Percentiles rank a stretch among this genome's conserved stretches.
Evolutionary conservation across 805 yeast genomes (phyloP).

Genomic region (Lachancea mirantina): DNA sequence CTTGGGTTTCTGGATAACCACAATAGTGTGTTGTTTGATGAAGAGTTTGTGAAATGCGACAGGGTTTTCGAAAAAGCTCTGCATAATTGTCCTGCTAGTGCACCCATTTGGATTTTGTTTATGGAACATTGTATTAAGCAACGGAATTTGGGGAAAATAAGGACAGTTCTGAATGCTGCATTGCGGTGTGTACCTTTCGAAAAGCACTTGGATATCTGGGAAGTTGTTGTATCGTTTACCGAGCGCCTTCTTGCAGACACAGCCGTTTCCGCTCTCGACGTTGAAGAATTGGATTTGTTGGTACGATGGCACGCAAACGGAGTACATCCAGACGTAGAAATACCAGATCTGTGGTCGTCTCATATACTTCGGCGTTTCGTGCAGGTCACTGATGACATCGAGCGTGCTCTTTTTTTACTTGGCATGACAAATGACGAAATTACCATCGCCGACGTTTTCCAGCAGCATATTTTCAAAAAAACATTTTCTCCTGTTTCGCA

Average conservation of each 20-base stretch:
- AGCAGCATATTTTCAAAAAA: slow-evolving; percentile 9
- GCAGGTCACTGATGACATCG: slow-evolving; percentile 13
- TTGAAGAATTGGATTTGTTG: slow-evolving; percentile 11
- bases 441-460: slow-evolving; percentile 11
- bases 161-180: slow-evolving; percentile 24
- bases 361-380: slow-evolving; percentile 19
- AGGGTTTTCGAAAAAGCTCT: slow-evolving; percentile 43
- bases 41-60: slow-evolving; percentile 34
- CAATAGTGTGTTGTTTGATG: slow-evolving; percentile 25
- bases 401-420: slow-evolving; percentile 5
- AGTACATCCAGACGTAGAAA: too few relatives aligned
- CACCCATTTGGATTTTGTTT: slow-evolving; percentile 50
- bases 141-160: slow-evolving; percentile 28
- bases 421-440: slow-evolving; percentile 13
- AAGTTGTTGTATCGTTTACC: slow-evolving; percentile 16
- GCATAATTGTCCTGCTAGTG: slow-evolving; percentile 12
- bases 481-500: slow-evolving; percentile 2
- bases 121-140: slow-evolving; percentile 40
- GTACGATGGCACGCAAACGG: slow-evolving; percentile 11
- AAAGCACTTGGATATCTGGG: slow-evolving; percentile 24
- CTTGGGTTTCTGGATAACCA: slow-evolving; percentile 24
- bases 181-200: slow-evolving; percentile 12
- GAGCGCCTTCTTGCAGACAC: slow-evolving; percentile 10
- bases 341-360: slow-evolving; percentile 21
- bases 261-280: slow-evolving; percentile 6